These are phyloP conservation scores for Phylloporus arenicola DNA, from an alignment of 768 basidiomycete species.

Conservation along the genomic window DNA sequence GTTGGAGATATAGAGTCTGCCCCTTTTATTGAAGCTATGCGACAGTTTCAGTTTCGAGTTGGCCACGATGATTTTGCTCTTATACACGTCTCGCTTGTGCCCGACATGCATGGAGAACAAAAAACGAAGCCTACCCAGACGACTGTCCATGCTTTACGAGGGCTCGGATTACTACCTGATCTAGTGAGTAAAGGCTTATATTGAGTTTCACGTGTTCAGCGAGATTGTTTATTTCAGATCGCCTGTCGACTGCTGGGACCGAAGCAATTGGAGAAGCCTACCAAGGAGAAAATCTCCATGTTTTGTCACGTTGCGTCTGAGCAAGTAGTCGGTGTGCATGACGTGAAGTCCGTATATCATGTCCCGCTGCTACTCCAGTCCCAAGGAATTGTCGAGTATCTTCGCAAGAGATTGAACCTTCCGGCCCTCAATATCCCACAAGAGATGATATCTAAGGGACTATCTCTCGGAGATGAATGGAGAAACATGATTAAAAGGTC, in stretches of 20 bases:
- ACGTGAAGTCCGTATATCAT: constrained; percentile 95
- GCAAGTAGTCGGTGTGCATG: constrained; percentile 92
- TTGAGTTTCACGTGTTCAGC: neutral
- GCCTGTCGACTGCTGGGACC: constrained; percentile 85
- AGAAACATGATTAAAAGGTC: constrained; percentile 77
- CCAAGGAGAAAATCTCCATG: constrained; percentile 97
- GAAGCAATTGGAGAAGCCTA: constrained; percentile 73
- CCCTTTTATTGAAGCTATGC: constrained; percentile 97
- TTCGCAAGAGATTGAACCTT: constrained; percentile 78
- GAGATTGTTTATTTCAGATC: constrained; percentile 48
- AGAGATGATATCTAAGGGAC: constrained; percentile 57
- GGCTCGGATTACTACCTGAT: constrained; percentile 89
- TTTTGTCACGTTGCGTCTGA: constrained; percentile 93
- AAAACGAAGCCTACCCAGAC: constrained; percentile 99
- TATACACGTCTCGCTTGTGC: constrained; percentile 96
- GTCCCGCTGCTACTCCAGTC: constrained; percentile 88
- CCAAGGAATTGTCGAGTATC: constrained; percentile 86
- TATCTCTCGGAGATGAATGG: constrained; percentile 70
- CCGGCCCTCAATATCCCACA: constrained; percentile 47
- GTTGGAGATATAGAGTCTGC: constrained; percentile 99
- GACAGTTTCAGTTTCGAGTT: constrained; percentile 99
- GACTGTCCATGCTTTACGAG: constrained; percentile 88
- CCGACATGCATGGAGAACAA: constrained; percentile 97
- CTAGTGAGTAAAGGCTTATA: constrained; percentile 47
- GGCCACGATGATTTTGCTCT: constrained; percentile 95